Evolutionary conservation across 768 basidiomycete species (phyloP).

Genomic region (Trametes cinnabarina): DNA sequence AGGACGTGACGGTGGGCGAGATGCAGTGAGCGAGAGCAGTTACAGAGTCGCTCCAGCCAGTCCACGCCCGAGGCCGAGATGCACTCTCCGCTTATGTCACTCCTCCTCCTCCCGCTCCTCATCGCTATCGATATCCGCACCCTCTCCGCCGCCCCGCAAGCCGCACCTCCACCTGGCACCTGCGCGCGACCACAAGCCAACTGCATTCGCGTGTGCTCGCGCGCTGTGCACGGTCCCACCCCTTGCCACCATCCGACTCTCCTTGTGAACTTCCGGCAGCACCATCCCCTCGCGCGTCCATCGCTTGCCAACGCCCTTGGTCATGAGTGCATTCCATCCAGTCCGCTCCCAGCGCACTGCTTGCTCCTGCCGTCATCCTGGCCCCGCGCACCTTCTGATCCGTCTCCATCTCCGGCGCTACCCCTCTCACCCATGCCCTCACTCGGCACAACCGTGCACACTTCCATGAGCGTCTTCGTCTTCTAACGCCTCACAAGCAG

Average conservation of each 20-base stretch:
- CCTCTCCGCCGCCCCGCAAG: not conserved
- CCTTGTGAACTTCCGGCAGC: constrained; percentile 7
- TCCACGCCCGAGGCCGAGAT: not conserved
- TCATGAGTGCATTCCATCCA: constrained; percentile 7
- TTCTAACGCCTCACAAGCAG: not conserved
- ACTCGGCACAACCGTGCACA: not conserved
- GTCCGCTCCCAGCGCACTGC: not conserved
- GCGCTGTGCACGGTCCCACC: not conserved
- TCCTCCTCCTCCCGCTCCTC: not conserved
- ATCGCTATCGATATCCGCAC: not conserved
- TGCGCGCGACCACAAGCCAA: not conserved
- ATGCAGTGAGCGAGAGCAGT: too few relatives aligned
- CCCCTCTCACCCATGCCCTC: not conserved
- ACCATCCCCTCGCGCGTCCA: constrained; percentile 1
- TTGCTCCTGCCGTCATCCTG: not conserved
- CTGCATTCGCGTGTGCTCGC: not conserved
- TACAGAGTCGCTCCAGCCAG: too few relatives aligned
- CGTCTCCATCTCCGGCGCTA: not conserved
- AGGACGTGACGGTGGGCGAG: too few relatives aligned
- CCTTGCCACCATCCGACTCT: not conserved
- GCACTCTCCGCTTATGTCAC: not conserved
- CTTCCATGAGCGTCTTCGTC: not conserved
- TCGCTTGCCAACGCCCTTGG: constrained; percentile 3
- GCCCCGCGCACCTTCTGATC: constrained; percentile 1
- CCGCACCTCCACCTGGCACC: not conserved